Percentiles rank a stretch among this genome's conserved stretches.
These are phyloP conservation scores for Recurvomyces mirabilis DNA, from an alignment of 495 filamentous ascomycete genomes.

Conservation along the genomic window DNA sequence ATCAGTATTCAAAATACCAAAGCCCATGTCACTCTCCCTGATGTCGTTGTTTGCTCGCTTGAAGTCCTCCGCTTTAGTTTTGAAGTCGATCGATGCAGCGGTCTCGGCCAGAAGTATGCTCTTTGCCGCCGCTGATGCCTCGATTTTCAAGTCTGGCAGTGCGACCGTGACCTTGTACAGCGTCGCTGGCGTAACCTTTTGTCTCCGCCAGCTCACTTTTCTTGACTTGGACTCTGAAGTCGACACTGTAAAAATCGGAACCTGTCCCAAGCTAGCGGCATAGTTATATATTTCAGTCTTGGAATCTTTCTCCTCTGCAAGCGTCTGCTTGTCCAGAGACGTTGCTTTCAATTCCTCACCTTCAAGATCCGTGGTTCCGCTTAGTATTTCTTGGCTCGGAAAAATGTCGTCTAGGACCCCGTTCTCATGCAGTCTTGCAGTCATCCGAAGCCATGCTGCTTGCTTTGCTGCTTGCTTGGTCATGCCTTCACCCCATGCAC, in stretches of 20 bases:
- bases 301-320: conserved; percentile 17
- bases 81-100: conserved; percentile 32
- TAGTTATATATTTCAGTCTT: conserved; percentile 39
- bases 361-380: neutral
- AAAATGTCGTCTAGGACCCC: conserved; percentile 9
- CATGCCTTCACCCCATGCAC: neutral
- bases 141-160: conserved; percentile 35
- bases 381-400: neutral
- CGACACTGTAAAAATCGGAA: conserved; percentile 28
- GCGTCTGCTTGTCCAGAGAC: neutral
- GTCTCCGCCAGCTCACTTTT: conserved; percentile 2
- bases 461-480: conserved; percentile 10
- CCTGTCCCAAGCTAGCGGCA: conserved; percentile 35
- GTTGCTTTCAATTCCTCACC: neutral
- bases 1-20: conserved; percentile 28
- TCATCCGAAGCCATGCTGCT: conserved; percentile 14
- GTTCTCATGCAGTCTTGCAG: conserved; percentile 10
- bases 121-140: conserved; percentile 24
- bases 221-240: conserved; percentile 4
- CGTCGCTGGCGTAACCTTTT: conserved; percentile 1
- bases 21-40: conserved; percentile 19
- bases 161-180: conserved; percentile 30
- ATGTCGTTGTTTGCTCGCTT: conserved; percentile 31
- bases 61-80: conserved; percentile 11
- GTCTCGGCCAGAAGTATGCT: conserved; percentile 29